Evolutionary conservation across 345 rosid genomes (phyloP).

Genomic region (Arabidopsis thaliana): TAIR10.1 NC_003074.8:19181001-19181500

Average conservation of each 20-base stretch:
- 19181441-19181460: too few relatives aligned
- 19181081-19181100: constrained; percentile 27
- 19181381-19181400: too few relatives aligned
- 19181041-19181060: constrained; percentile 3
- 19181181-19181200: not conserved
- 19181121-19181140: not conserved
- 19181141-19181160: constrained; percentile 17
- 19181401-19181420: too few relatives aligned
- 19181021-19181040: constrained; percentile 11
- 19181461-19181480: too few relatives aligned
- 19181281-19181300: not conserved
- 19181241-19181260: not conserved
- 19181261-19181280: not conserved
- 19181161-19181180: not conserved
- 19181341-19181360: too few relatives aligned
- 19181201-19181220: not conserved
- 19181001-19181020: constrained; percentile 30
- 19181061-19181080: constrained; percentile 15
- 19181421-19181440: too few relatives aligned
- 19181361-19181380: too few relatives aligned
- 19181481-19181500: too few relatives aligned
- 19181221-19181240: not conserved
- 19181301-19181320: not conserved
- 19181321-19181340: not conserved
- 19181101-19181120: constrained; percentile 9